Evolutionary conservation across 768 basidiomycete genomes (phyloP), one percentile per base, ranked within the genome.

Genomic region (Suillus alpinus): DNA sequence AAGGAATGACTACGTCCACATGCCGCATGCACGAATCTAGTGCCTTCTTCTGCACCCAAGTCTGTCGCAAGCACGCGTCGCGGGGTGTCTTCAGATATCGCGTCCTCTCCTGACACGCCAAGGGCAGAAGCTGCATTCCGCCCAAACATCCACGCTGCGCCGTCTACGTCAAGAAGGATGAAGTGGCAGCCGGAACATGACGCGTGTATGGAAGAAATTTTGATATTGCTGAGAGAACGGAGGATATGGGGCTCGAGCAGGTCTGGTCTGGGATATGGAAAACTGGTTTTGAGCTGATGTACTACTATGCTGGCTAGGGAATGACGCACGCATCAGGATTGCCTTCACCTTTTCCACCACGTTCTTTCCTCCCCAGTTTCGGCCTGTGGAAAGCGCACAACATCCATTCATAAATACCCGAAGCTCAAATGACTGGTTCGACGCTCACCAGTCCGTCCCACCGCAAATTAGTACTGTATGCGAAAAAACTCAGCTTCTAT

Each of bases 61-160:
- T 89, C 81, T 2, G 73, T 66, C 3, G 92, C 78, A 36, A 77
- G 80, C 47, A 93, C 66, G 60, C 81, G 79, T 70, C 82, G 80
- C 20, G 93, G 91, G 62, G 86, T 82, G 71, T 85, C 87, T 78
- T 94, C 91, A 18, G 90, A 89, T 62, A 94, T 80, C 62, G 75
- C 56, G 59, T 84, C 83, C 61, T 79, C 77, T 31, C 76, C 78
- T 14, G 82, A 67, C 9, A 86, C 75, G n/a, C 91, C 90, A 4
- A 94, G 80, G 46, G 83, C 83, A 59, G 83, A 78, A 60, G 80
- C 86, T 43, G 84, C 85, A 73, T 93, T 94, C 57, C 94, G 86
- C 7, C 96, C 96, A 70, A 95, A 92, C 66, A 98, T 74, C 88
- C 93, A 95, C 9, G 94, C 96, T 41, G 83, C 81, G 7, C 94